These are phyloP conservation scores for Magnolia kwangsiensis DNA, from an alignment of 164 flowering plant species.

Conservation along the genomic window DNA sequence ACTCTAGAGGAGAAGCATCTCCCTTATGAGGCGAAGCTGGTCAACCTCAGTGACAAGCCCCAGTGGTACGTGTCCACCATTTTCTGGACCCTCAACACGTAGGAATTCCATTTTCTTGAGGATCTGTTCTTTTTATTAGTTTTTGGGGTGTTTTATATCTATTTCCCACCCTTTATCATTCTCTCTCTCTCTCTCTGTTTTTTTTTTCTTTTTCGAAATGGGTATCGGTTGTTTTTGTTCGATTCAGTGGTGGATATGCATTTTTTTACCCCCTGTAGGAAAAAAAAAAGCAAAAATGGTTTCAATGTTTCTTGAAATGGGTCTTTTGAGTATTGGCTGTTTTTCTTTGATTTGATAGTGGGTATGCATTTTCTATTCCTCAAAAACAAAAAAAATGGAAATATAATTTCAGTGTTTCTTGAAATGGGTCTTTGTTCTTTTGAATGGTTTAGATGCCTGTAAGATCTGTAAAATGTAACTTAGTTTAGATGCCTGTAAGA, in stretches of 20 bases:
- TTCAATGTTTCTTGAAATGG: background rate
- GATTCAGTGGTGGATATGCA: background rate
- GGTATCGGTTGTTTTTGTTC: background rate
- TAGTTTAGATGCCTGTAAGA: no score
- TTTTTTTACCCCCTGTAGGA: background rate
- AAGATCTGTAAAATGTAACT: no score
- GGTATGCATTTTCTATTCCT: background rate
- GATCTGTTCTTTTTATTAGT: background rate
- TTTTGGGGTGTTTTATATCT: background rate
- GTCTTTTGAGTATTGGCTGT: background rate
- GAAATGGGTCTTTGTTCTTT: background rate
- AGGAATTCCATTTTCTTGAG: background rate
- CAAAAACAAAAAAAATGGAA: background rate
- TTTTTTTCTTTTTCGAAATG: background rate
- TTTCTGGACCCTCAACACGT: background rate
- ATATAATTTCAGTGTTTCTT: background rate
- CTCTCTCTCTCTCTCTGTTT: no score
- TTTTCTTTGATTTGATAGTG: background rate
- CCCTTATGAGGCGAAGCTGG: slow-evolving; percentile 53
- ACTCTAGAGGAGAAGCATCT: slow-evolving; percentile 88
- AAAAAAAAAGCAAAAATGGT: background rate
- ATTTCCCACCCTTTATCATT: background rate
- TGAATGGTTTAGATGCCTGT: background rate
- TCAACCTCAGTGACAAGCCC: slow-evolving; percentile 61
- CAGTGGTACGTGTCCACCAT: slow-evolving; percentile 44